Base-by-base conservation (phyloP, 768 basidiomycete species). In the Lentinula detonsa region DNA sequence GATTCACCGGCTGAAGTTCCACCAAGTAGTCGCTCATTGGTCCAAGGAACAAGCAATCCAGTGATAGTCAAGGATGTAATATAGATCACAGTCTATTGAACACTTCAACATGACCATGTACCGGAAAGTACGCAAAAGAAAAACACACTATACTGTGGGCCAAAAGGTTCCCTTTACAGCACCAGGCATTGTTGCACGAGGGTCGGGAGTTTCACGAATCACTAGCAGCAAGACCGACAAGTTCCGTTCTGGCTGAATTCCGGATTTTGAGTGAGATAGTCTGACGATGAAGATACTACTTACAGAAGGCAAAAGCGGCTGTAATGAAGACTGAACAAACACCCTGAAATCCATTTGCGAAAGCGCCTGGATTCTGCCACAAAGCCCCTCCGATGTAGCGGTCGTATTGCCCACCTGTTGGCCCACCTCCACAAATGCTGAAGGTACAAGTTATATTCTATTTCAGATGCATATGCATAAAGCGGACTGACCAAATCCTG, bases 81-180 rank as follows among this genome's bases (percentile, higher is more conserved):
- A 66, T 78, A 80, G 65, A 80, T 78, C 55, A 80, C 62, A 39
- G 79, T 79, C 75, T 77, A 50, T 10, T 13, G 18, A 39, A 28
- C 16, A 48, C 9, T 31, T 45, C 28, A 33, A 11, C 7, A 46
- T 23, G 45, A n/a, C 21, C 9, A n/a, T 10, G 16, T 43, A 43
- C 42, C 42, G 42, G 5, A 43, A 15, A 57, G 8, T 1, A 57
- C 9, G 4, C 40, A 15, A 21, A 34, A 42, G 23, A 5, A 39
- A 33, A 18, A 67, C 74, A 63, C 62, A 77, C 75, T 48, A 80
- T 21, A 21, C 21, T 21, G 21, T 21, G 21, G 21, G 79, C 78
- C 78, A 79, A 69, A 80, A 78, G 2, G 77, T 78, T 40, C 77
- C 77, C 70, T 79, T 79, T 35, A 80, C 77, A 42, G 78, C 78